Conservation (phyloP, 176 grass and related monocot genomes). For the Poa pratensis region DNA sequence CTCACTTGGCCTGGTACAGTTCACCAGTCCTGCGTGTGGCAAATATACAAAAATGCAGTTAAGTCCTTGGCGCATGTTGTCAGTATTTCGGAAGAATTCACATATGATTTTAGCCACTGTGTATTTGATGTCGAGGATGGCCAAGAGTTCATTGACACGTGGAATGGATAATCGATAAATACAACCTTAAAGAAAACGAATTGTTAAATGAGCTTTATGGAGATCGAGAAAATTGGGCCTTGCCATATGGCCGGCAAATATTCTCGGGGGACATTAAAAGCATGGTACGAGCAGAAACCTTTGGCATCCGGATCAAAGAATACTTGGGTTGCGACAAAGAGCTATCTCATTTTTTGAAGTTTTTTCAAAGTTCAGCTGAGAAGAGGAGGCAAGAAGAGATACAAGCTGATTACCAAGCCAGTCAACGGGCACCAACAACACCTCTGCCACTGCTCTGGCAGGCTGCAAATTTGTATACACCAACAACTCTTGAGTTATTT, state of each 20-base stretch:
- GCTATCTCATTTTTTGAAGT: conserved; percentile 55
- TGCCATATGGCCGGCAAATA: conserved; percentile 51
- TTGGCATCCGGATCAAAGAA: conserved; percentile 48
- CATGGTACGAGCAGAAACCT: conserved; percentile 63
- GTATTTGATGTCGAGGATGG: conserved; percentile 76
- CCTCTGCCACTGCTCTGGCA: conserved; percentile 76
- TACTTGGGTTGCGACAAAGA: conserved; percentile 57
- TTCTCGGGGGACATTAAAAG: conserved; percentile 75
- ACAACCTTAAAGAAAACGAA: conserved; percentile 71
- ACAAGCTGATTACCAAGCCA: conserved; percentile 78
- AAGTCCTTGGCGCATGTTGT: conserved; percentile 58
- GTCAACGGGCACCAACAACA: conserved; percentile 53
- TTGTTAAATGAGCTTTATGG: conserved; percentile 73
- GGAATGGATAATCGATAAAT: conserved; percentile 72
- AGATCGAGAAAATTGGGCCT: conserved; percentile 80
- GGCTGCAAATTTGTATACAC: conserved; percentile 78
- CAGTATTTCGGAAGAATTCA: conserved; percentile 54
- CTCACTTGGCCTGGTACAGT: conserved; percentile 67
- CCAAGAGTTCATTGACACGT: conserved; percentile 73
- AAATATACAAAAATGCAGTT: conserved; percentile 76
- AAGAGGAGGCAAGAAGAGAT: conserved; percentile 70
- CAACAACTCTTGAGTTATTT: conserved; percentile 62
- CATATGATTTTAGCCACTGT: conserved; percentile 73
- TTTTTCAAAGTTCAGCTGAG: conserved; percentile 58
- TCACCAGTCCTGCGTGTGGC: conserved; percentile 66